These are phyloP conservation scores for Phytophthora ohioensis DNA, from an alignment of 352 stramenopile species.

Conservation along the genomic window DNA sequence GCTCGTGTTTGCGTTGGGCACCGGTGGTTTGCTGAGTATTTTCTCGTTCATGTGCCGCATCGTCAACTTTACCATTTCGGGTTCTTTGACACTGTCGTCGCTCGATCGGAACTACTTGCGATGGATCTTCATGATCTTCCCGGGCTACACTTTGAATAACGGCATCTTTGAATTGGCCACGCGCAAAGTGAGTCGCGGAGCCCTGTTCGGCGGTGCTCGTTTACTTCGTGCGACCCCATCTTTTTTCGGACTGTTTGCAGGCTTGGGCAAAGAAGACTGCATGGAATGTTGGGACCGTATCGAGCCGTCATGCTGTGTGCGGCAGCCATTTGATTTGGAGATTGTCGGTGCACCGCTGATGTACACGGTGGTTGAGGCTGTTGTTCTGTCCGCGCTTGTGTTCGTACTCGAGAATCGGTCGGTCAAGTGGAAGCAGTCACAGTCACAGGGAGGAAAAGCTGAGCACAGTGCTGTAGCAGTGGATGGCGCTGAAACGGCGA, in stretches of 20 bases:
- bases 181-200: constrained; percentile 67
- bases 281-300: constrained; percentile 59
- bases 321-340: constrained; percentile 63
- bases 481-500: constrained; percentile 48
- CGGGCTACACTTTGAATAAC: constrained; percentile 71
- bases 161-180: constrained; percentile 78
- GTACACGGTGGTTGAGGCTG: constrained; percentile 53
- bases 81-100: constrained; percentile 55
- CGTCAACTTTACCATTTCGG: constrained; percentile 53
- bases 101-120: constrained; percentile 76
- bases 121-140: constrained; percentile 80
- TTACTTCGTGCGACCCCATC: constrained; percentile 41
- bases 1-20: constrained; percentile 69
- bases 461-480: constrained; percentile 25
- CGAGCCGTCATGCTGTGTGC: constrained; percentile 55
- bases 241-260: constrained; percentile 65
- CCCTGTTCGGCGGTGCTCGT: constrained; percentile 44
- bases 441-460: not conserved
- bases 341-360: constrained; percentile 55
- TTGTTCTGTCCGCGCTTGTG: constrained; percentile 57
- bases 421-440: constrained; percentile 45
- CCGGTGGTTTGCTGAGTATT: constrained; percentile 73
- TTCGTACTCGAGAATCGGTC: constrained; percentile 54
- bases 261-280: constrained; percentile 53
- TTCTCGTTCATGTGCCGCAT: constrained; percentile 83